Conservation (phyloP, 2,329 filamentous ascomycete species). For the Achaetomium macrosporum region DNA sequence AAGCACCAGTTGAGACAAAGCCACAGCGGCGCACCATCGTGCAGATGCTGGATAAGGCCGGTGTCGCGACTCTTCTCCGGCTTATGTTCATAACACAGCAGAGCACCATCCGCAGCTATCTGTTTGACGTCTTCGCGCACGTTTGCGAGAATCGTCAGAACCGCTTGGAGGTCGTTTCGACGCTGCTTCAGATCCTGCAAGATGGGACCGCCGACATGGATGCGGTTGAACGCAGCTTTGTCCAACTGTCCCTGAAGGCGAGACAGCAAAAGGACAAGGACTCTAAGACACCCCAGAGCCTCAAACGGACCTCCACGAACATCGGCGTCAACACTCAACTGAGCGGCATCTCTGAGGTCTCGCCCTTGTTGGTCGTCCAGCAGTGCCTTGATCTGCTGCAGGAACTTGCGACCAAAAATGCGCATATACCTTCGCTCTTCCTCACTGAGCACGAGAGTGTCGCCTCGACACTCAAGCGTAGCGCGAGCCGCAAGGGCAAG, state of each 20-base stretch:
- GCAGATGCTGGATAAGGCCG: conserved; percentile 95
- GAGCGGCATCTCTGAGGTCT: conserved; percentile 74
- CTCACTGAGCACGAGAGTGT: conserved; percentile 84
- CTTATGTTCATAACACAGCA: conserved; percentile 97
- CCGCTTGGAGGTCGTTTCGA: conserved; percentile 86
- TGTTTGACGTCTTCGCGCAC: conserved; percentile 83
- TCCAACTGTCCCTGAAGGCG: conserved; percentile 83
- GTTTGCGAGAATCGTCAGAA: conserved; percentile 97
- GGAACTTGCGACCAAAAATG: conserved; percentile 77
- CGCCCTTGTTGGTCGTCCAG: conserved; percentile 89
- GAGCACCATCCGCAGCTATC: conserved; percentile 73
- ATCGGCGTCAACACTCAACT: conserved; percentile 37
- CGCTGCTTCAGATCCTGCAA: conserved; percentile 86
- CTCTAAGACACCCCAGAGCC: conserved; percentile 70
- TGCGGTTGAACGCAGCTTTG: conserved; percentile 92
- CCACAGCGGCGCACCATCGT: conserved; percentile 73
- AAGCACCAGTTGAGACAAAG: conserved; percentile 48
- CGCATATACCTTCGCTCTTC: conserved; percentile 86
- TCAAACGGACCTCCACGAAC: conserved; percentile 69
- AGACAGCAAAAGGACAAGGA: conserved; percentile 68
- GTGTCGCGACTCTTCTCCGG: conserved; percentile 91
- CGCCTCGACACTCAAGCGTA: conserved; percentile 68
- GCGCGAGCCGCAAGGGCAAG: conserved; percentile 77
- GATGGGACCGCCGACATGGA: conserved; percentile 91
- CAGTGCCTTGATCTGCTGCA: conserved; percentile 85